phyloP scores from a whole-genome alignment of 306 rosid species.

The Nissolia schottii region DNA sequence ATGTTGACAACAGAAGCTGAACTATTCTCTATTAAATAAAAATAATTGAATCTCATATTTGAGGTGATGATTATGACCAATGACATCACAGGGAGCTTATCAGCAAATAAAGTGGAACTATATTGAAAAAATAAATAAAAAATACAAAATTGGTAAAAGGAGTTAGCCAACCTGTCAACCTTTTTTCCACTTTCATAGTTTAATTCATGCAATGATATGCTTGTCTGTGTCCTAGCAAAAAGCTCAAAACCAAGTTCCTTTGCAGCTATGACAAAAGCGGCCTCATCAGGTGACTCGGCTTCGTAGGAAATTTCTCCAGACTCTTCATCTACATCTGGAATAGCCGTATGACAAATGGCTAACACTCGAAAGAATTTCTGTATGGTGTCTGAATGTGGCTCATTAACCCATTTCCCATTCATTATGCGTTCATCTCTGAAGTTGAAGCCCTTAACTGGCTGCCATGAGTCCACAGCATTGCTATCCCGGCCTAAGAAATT shows the following conservation, averaged over 20 bases:
- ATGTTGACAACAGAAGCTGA: neutral
- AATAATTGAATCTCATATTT: neutral
- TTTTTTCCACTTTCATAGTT: conserved; percentile 48
- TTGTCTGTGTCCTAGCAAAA: conserved; percentile 58
- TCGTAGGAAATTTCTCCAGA: conserved; percentile 61
- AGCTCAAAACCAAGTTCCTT: conserved; percentile 86
- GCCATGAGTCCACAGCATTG: conserved; percentile 23
- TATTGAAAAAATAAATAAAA: conserved; percentile 4
- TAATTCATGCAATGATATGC: conserved; percentile 59
- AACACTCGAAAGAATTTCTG: conserved; percentile 67
- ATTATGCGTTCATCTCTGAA: conserved; percentile 69
- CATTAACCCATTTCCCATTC: conserved; percentile 71
- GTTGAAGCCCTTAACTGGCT: conserved; percentile 66
- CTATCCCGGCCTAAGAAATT: conserved; percentile 18
- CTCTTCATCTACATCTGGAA: conserved; percentile 50
- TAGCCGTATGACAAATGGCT: conserved; percentile 79
- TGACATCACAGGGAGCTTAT: neutral
- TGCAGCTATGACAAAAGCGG: conserved; percentile 90
- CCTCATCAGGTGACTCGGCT: conserved; percentile 95
- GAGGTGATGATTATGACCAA: neutral
- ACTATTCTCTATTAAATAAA: neutral
- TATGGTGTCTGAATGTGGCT: conserved; percentile 55
- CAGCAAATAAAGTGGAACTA: neutral
- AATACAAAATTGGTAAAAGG: conserved; percentile 3
- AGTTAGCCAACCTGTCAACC: conserved; percentile 81